Evolutionary conservation across 2,329 filamentous ascomycete genomes (phyloP).

Genomic region (Claviceps capensis): DNA sequence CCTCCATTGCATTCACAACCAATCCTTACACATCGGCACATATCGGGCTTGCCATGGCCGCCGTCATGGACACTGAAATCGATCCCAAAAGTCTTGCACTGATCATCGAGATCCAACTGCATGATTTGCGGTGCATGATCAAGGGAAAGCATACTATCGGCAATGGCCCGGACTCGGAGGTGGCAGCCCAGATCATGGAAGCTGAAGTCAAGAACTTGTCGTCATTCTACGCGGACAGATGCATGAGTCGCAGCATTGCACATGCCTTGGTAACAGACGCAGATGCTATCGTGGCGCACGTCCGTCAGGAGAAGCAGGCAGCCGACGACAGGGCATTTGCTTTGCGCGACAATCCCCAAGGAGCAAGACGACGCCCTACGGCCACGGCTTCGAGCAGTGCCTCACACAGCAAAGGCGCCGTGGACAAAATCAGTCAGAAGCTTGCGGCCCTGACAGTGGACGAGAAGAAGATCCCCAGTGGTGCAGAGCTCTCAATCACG

Average conservation of each 20-base stretch:
- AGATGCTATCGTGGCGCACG: conserved; percentile 1
- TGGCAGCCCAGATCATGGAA: conserved; percentile 6
- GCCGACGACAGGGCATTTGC: neutral
- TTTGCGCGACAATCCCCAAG: too few species aligned
- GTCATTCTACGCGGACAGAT: conserved; percentile 4
- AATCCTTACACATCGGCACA: neutral
- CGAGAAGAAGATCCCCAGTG: neutral
- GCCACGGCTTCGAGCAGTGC: neutral
- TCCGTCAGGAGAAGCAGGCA: neutral
- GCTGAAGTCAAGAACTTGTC: conserved; percentile 6
- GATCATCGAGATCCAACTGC: conserved; percentile 9
- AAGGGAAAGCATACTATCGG: conserved; percentile 7
- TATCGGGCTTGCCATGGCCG: neutral
- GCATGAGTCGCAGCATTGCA: conserved; percentile 10
- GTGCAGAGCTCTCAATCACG: too few species aligned
- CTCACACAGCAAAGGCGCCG: neutral
- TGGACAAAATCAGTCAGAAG: neutral
- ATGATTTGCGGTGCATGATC: conserved; percentile 6
- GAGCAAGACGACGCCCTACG: neutral
- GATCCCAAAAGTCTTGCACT: conserved; percentile 8
- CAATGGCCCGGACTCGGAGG: conserved; percentile 2
- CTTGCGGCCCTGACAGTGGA: neutral
- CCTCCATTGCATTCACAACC: neutral
- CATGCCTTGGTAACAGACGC: conserved; percentile 7
- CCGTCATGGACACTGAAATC: neutral